Evolutionary conservation across 768 basidiomycete genomes (phyloP).

Genomic region (Kondoa malvinella): DNA sequence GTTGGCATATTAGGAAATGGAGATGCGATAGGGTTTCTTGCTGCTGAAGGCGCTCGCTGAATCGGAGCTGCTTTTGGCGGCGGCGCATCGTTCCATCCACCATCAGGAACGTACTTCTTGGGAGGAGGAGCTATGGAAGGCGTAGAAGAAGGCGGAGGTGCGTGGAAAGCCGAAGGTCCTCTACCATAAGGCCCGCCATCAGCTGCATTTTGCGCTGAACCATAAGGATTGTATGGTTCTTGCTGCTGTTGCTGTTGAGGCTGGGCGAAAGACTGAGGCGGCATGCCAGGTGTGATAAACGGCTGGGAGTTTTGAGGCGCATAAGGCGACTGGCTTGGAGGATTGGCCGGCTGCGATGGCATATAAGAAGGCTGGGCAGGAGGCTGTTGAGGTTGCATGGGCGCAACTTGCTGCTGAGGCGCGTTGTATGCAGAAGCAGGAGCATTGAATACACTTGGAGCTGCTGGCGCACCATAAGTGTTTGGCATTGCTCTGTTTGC

Average conservation of each 20-base stretch:
- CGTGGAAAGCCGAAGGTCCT: neutral
- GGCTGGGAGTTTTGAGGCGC: neutral
- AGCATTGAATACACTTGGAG: neutral
- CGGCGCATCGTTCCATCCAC: slow-evolving; percentile 61
- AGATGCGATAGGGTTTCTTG: slow-evolving; percentile 49
- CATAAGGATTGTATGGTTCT: slow-evolving; percentile 16
- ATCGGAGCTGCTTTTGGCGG: neutral
- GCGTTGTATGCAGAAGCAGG: neutral
- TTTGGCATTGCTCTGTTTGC: neutral
- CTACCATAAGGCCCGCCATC: slow-evolving; percentile 7
- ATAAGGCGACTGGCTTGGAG: slow-evolving; percentile 4
- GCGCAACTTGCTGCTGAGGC: slow-evolving; percentile 9
- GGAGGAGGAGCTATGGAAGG: slow-evolving; percentile 42
- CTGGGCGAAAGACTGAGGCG: slow-evolving; percentile 3
- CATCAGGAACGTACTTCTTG: slow-evolving; percentile 42
- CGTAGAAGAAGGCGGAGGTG: slow-evolving; percentile 31
- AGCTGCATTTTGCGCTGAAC: neutral
- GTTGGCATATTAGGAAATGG: slow-evolving; percentile 60
- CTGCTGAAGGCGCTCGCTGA: slow-evolving; percentile 13
- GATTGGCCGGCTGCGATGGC: neutral
- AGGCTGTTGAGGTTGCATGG: neutral
- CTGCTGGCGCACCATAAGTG: neutral
- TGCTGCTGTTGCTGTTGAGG: slow-evolving; percentile 16
- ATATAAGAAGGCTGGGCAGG: neutral
- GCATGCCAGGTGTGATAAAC: slow-evolving; percentile 3